Evolutionary conservation across 163 green algal genomes (phyloP), one percentile per base, ranked within the genome.

Genomic region (Scenedesmus sp.): DNA sequence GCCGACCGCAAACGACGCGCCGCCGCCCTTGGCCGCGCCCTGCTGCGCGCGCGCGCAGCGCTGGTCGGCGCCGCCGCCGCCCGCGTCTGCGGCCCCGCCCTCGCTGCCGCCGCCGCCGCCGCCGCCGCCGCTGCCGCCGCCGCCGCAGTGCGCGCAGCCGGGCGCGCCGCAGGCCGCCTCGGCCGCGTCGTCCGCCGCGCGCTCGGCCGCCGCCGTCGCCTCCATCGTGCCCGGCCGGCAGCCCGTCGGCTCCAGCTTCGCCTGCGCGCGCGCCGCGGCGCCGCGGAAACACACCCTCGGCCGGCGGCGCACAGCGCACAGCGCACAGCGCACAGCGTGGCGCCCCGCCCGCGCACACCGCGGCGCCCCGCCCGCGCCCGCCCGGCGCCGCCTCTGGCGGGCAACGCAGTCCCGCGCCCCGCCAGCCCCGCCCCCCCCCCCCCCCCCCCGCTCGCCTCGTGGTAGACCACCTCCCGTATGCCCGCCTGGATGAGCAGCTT

Each of bases 401-500:
- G 63, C 63, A 42, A 86, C 66, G 20, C 13, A 62, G 17, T 69
- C 7, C 28, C n/a, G n/a, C n/a, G n/a, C n/a, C n/a, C n/a, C n/a
- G n/a, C n/a, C n/a, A n/a, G n/a, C n/a, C n/a, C n/a, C 9, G 39
- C 29, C 31, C 53, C 28, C 63, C 39, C 10, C 28, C n/a, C 24
- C 39, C 39, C 6, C 7, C 39, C 39, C 10, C 4, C 3, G 20
- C 75, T 58, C 60, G 92, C 93, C 85, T 98, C 94, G 63, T 95
- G 89, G 60, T 90, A 98, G 9, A 98, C 85, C 0, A 98, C 89
- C 86, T 98, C 94, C 11, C 51, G 54, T 45, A 98, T 95, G 44
- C 94, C 94, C n/a, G 94, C 92, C 80, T 98, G 95, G 45, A 98
- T 98, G 54, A 98, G 92, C 45, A 99, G 89, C 89, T 99, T 99